These are phyloP conservation scores for Fraxinus dipetala DNA, from an alignment of 305 asterid species.

Conservation along the genomic window DNA sequence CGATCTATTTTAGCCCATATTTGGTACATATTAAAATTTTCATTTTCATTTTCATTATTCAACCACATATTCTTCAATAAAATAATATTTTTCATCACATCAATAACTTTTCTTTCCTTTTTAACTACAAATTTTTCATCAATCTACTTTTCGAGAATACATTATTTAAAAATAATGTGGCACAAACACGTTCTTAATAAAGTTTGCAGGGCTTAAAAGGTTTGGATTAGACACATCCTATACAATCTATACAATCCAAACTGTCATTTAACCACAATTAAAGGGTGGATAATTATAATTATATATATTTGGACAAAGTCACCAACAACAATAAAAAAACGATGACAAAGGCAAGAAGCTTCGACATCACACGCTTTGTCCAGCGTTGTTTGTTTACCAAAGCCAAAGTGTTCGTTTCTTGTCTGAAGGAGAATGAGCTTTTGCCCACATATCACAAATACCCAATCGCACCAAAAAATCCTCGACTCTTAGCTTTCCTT, in stretches of 20 bases:
- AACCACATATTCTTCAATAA: no score
- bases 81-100: no score
- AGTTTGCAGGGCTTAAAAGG: no score
- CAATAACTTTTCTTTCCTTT: no score
- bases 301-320: not conserved
- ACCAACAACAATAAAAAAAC: not conserved
- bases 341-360: not conserved
- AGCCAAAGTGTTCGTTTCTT: not conserved
- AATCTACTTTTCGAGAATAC: no score
- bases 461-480: not conserved
- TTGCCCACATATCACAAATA: not conserved
- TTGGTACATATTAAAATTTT: no score
- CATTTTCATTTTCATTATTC: no score
- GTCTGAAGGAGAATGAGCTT: not conserved
- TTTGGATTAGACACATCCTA: not conserved
- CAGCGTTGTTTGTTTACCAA: constrained; percentile 7
- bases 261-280: not conserved
- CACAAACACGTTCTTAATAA: no score
- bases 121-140: no score
- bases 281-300: not conserved
- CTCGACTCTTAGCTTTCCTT: not conserved
- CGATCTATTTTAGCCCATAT: no score
- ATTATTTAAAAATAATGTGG: no score
- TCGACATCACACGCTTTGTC: constrained; percentile 1
- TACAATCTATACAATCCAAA: no score